Base-by-base conservation (phyloP, 805 yeast species). In the Candida orba region DNA sequence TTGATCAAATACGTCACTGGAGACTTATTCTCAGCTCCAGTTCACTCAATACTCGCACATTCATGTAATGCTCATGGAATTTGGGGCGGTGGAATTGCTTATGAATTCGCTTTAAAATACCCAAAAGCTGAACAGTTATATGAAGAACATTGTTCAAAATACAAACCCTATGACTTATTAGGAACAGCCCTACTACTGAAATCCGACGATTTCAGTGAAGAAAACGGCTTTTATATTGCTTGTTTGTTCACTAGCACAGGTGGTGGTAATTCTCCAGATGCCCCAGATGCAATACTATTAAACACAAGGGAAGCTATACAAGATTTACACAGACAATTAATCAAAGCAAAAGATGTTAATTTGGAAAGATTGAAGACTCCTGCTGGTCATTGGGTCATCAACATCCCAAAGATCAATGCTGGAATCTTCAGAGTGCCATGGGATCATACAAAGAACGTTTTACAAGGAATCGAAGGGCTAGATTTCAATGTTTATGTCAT, bases 81-180 rank as follows among this genome's bases (percentile, higher is more conserved):
- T 2, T 87, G 95, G 95, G 93, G 93, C 4, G 91, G 86, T 4
- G 96, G 95, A 0, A 75, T 87, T 3, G 95, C 95, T 0, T 68
- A 67, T 4, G 73, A 64, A 23, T 76, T 87, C 54, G 73, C 70
- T 22, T 42, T 52, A 15, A 60, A 65, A 37, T 86, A 71, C 58
- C 89, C 87, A 2, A 54, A 66, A 3, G 75, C 91, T 4, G 83
- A 75, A 52, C 50, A 58, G 37, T 49, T 53, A 4, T 84, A 87
- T 53, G 41, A 45, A 14, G 32, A 41, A 2, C 58, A 57, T 29
- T 58, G 62, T 40, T 30, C 47, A 52, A 9, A 53, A 53, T 40
- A 47, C 18, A 31, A 43, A 18, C 61, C 65, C 1, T 33, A 51
- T 0, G 51, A 58, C 13, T 64, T 81, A 10, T 52, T 84, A 34